A percentile compares a stretch with the other conserved stretches of the same genome.
Evolutionary conservation across 257 asterid genomes (phyloP).

Genomic region (Craterostigma plantagineum): DNA sequence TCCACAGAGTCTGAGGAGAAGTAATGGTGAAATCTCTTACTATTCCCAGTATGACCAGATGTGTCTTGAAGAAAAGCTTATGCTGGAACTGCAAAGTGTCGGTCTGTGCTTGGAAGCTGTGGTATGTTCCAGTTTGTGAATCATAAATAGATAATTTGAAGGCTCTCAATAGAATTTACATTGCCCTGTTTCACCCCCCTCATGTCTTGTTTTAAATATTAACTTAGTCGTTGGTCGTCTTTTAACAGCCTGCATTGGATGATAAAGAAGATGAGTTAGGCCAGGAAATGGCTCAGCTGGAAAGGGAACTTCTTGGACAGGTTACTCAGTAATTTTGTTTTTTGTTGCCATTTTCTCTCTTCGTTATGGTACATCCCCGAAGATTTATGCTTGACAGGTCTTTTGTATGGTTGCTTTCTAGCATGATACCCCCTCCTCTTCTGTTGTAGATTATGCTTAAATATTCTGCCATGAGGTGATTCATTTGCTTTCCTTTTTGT

Average conservation of each 20-base stretch:
- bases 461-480: slow-evolving; percentile 2
- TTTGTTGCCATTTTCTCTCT: no score
- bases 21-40: slow-evolving; percentile 22
- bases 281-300: slow-evolving; percentile 54
- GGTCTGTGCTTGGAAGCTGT: slow-evolving; percentile 60
- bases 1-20: slow-evolving; percentile 30
- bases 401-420: no score
- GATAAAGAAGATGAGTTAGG: slow-evolving; percentile 65
- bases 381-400: no score
- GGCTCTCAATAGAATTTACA: neutral
- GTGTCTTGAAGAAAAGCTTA: slow-evolving; percentile 53
- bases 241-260: slow-evolving; percentile 7
- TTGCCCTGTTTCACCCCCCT: neutral
- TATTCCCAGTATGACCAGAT: slow-evolving; percentile 52
- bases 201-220: neutral
- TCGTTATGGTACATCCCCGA: no score
- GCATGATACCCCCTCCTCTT: no score
- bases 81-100: slow-evolving; percentile 65
- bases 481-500: slow-evolving; percentile 10
- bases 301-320: slow-evolving; percentile 49
- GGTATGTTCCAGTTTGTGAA: slow-evolving; percentile 35
- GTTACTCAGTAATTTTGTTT: slow-evolving; percentile 14
- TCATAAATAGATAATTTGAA: neutral
- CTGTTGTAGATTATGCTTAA: neutral
- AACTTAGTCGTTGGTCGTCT: neutral